A percentile compares a stretch with the other conserved stretches of the same genome.
Evolutionary conservation across 2,329 filamentous ascomycete genomes (phyloP).

Genomic region (Aspergillus candidus): DNA sequence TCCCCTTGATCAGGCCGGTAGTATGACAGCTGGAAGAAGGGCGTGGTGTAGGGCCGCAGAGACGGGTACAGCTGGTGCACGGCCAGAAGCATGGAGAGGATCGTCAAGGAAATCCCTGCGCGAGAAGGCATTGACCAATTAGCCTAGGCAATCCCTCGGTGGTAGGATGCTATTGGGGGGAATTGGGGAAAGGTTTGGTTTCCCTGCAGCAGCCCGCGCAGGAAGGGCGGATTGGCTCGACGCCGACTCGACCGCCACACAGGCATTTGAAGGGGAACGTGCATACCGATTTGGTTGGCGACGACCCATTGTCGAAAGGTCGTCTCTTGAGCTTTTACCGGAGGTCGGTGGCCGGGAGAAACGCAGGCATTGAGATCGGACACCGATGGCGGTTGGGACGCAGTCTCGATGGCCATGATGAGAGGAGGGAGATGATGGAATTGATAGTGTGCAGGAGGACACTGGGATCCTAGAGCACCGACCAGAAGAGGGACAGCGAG

Average conservation of each 20-base stretch:
- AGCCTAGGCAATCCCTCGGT: slow-evolving; percentile 2
- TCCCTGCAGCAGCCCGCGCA: not conserved
- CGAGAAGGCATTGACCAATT: slow-evolving; percentile 13
- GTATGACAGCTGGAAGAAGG: slow-evolving; percentile 85
- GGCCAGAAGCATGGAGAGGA: slow-evolving; percentile 74
- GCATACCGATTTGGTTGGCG: slow-evolving; percentile 72
- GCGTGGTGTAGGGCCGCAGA: slow-evolving; percentile 69
- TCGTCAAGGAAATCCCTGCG: slow-evolving; percentile 75
- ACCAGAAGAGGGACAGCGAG: no score
- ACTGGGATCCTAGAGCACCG: slow-evolving; percentile 2
- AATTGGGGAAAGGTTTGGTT: no score
- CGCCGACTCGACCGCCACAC: not conserved
- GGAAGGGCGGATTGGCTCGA: not conserved
- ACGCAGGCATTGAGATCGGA: slow-evolving; percentile 38
- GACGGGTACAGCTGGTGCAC: slow-evolving; percentile 78
- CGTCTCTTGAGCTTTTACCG: slow-evolving; percentile 29
- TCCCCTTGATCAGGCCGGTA: slow-evolving; percentile 61
- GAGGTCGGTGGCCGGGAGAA: slow-evolving; percentile 26
- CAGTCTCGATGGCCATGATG: slow-evolving; percentile 32
- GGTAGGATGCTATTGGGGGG: not conserved
- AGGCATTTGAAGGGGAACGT: not conserved
- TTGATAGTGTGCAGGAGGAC: not conserved
- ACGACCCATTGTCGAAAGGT: slow-evolving; percentile 58
- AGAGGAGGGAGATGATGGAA: slow-evolving; percentile 4
- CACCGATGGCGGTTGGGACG: slow-evolving; percentile 24